Conservation (phyloP, 331 rosid genomes). For the Phaseolus coccineus region DNA sequence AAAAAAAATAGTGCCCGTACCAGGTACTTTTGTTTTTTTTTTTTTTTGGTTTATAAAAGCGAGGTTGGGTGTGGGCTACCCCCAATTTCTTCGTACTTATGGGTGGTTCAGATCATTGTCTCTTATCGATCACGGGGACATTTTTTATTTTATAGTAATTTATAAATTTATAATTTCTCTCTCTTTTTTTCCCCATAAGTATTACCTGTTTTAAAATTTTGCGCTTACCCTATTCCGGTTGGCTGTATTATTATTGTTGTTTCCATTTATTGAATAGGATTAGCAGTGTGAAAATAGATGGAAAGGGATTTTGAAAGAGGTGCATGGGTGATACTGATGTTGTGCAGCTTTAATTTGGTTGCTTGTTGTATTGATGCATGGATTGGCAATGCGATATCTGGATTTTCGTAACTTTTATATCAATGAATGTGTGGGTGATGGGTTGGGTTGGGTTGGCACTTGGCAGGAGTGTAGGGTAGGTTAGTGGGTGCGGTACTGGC, state of each 20-base stretch:
- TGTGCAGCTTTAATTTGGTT: constrained; percentile 45
- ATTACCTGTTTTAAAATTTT: constrained; percentile 42
- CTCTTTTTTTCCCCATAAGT: not conserved
- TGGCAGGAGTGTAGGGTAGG: constrained; percentile 53
- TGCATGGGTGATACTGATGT: constrained; percentile 27
- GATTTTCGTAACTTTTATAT: not conserved
- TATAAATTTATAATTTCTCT: not conserved
- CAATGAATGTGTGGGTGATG: constrained; percentile 33
- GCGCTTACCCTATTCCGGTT: constrained; percentile 5
- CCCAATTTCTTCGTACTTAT: constrained; percentile 37
- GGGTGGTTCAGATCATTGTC: constrained; percentile 51
- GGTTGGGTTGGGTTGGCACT: constrained; percentile 27
- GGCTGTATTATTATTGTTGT: constrained; percentile 37
- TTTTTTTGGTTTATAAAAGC: constrained; percentile 1
- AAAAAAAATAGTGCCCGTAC: constrained; percentile 25
- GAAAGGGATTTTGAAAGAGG: constrained; percentile 2
- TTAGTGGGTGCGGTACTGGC: constrained; percentile 22
- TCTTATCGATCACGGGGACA: constrained; percentile 48
- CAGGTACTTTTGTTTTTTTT: constrained; percentile 46
- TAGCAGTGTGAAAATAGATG: constrained; percentile 44
- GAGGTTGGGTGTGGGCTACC: constrained; percentile 48
- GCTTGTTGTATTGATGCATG: not conserved
- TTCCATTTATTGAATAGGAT: constrained; percentile 33
- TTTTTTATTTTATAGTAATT: not conserved
- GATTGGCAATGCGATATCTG: constrained; percentile 39